Evolutionary conservation across 1,284 basidiomycete species (phyloP).

Genomic region (Schizophyllum amplum): DNA sequence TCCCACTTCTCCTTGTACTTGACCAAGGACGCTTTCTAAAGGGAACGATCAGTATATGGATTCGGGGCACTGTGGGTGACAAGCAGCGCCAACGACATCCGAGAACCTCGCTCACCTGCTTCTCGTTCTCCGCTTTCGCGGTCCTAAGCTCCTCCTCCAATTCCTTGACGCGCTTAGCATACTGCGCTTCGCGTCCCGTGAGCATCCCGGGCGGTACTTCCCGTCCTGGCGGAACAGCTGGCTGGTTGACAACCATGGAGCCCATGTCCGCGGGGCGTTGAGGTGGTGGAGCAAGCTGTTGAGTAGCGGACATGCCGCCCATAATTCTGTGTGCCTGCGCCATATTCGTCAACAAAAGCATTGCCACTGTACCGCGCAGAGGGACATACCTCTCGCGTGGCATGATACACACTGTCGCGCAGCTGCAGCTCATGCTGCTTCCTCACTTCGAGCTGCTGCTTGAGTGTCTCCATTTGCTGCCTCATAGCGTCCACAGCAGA

Average conservation of each 20-base stretch:
- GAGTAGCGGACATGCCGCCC: constrained; percentile 23
- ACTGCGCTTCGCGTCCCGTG: constrained; percentile 58
- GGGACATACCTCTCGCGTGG: constrained; percentile 58
- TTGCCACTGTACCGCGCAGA: constrained; percentile 4
- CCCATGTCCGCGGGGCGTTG: constrained; percentile 42
- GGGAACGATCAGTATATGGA: constrained; percentile 11
- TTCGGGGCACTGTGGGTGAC: neutral
- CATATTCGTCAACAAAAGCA: constrained; percentile 4
- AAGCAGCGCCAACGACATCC: constrained; percentile 2
- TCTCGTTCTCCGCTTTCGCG: constrained; percentile 69
- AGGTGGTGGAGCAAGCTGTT: constrained; percentile 41
- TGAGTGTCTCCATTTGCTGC: constrained; percentile 48
- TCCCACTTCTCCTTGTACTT: constrained; percentile 85
- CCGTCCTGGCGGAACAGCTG: constrained; percentile 35
- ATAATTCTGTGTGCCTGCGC: constrained; percentile 67
- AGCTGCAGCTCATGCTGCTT: constrained; percentile 71
- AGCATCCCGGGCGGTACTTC: constrained; percentile 31
- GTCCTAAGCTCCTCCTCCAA: constrained; percentile 71
- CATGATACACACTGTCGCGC: constrained; percentile 70
- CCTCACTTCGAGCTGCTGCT: constrained; percentile 53
- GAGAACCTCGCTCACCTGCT: constrained; percentile 58
- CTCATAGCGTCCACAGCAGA: constrained; percentile 48
- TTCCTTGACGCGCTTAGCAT: constrained; percentile 58
- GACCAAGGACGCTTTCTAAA: constrained; percentile 71
- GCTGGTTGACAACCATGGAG: constrained; percentile 42